Evolutionary conservation across 331 rosid species (phyloP), one percentile per base, ranked within the genome.

Genomic region (Rosa hybrid): DNA sequence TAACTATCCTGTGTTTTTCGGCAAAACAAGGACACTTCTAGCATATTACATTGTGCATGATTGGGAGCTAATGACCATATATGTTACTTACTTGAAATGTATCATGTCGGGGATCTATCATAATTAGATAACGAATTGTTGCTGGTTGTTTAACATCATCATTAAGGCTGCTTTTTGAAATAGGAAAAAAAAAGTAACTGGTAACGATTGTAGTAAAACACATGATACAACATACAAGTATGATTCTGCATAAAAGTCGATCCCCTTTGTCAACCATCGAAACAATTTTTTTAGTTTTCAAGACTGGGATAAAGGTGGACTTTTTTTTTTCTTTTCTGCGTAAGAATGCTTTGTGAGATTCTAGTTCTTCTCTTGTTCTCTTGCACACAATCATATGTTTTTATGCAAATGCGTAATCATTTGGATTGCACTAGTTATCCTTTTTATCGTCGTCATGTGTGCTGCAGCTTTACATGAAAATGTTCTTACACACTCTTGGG

Each of bases 401-500:
- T 41, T 73, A 49, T 6, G 18, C 38, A 60, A 1, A 46, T 34
- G 50, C 50, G 30, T 71, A 42, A 71, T 39, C 12, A 20, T 38
- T 46, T 72, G 7, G 14, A n/a, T 62, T 30, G 12, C 25, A 54
- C 27, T 41, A 1, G 38, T 27, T 78, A 53, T 41, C 60, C 1
- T 8, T 65, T 14, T 41, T 49, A 49, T 57, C 4, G 2, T 57
- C 13, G 44, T 49, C 13, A 48, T 48, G 20, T 75, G 53, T 38
- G 16, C 70, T 70, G 72, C 70, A 12, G 69, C 78, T 79, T 57
- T 74, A 51, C 12, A 11, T 70, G 0, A 21, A 68, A 49, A 44
- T 59, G 49, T 51, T 67, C 46, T 56, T 82, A 68, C 60, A 30
- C 67, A n/a, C 65, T 46, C 69, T 69, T 73, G 71, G 80, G 79